phyloP scores from a whole-genome alignment of 2,329 filamentous ascomycete genomes.

The Bisporella sp. region DNA sequence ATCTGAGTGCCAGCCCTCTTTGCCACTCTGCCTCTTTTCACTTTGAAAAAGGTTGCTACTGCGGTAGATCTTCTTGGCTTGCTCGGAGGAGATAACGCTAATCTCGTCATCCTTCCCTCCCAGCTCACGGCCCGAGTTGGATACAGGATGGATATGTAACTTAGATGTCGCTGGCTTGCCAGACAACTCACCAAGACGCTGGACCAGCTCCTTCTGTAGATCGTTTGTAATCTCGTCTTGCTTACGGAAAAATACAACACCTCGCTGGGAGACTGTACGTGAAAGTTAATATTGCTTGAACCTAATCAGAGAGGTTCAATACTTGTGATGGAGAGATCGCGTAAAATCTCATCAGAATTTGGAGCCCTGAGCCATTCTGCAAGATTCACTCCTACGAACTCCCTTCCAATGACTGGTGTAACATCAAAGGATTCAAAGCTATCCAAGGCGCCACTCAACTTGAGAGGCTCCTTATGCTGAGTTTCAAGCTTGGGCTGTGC shows the following conservation, averaged over 20 bases:
- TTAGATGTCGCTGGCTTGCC: conserved; percentile 48
- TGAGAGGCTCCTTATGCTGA: conserved; percentile 21
- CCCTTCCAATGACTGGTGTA: conserved; percentile 39
- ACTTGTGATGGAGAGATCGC: conserved; percentile 42
- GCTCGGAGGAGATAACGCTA: conserved; percentile 54
- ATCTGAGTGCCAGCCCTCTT: conserved; percentile 52
- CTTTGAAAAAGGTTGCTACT: conserved; percentile 30
- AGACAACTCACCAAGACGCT: conserved; percentile 50
- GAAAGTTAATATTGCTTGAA: conserved; percentile 1
- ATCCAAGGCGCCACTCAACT: conserved; percentile 21
- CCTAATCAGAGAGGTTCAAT: conserved; percentile 1
- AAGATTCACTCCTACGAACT: conserved; percentile 35
- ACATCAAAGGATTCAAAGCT: conserved; percentile 29
- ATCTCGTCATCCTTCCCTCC: conserved; percentile 53
- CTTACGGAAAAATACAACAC: conserved; percentile 63
- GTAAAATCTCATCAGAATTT: conserved; percentile 39
- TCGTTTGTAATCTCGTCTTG: conserved; percentile 55
- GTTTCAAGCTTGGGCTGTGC: background rate
- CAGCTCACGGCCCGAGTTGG: conserved; percentile 43
- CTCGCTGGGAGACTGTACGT: conserved; percentile 54
- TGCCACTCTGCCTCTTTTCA: conserved; percentile 38
- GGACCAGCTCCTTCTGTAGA: conserved; percentile 58
- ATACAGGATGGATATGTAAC: conserved; percentile 25
- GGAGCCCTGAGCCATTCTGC: conserved; percentile 29
- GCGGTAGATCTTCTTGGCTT: conserved; percentile 44